Evolutionary conservation across 1,284 basidiomycete species (phyloP), one percentile per base, ranked within the genome.

Genomic region (Boletus smithii): DNA sequence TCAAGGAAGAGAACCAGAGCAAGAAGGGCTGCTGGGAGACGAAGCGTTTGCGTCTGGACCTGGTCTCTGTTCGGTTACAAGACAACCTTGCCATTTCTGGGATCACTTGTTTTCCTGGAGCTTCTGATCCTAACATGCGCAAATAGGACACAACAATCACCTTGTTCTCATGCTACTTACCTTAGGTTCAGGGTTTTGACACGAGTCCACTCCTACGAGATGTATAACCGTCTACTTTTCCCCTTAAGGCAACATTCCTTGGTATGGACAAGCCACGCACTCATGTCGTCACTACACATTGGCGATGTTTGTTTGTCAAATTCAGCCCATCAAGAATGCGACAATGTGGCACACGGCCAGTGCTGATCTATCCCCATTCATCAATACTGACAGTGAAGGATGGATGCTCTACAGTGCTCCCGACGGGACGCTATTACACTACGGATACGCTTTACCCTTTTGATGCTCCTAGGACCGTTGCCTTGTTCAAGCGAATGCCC

Each of bases 101-200:
- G 45, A 38, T 6, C 16, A 14, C 40, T 49, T 61, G 53, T 63
- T 65, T 62, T 48, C 49, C 44, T 24, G 37, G 13, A 51, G 39
- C 59, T 52, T 61, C 49, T 57, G 56, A 63, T 61, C 60, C 58
- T 61, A 61, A 65, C 50, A 61, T 17, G 8, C 23, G 16, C 53
- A 65, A 65, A 63, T 10, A 65, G 6, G 5, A 10, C 10, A 10
- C 47, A 56, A 64, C 42, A 60, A 34, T 4, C 8, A 0, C 16
- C 30, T 16, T 7, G 8, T 20, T 29, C 18, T 34, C 26, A 39
- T 18, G 18, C 42, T 20, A 1, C 26, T 8, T 8, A 18, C 29
- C 8, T 18, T 27, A 16, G 20, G 8, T 13, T 18, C 35, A 33
- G 45, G 50, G 50, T 23, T 31, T 26, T 35, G 32, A 23, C 34